phyloP scores from a whole-genome alignment of 495 filamentous ascomycete species.

The Trichodelitschia bisporula region DNA sequence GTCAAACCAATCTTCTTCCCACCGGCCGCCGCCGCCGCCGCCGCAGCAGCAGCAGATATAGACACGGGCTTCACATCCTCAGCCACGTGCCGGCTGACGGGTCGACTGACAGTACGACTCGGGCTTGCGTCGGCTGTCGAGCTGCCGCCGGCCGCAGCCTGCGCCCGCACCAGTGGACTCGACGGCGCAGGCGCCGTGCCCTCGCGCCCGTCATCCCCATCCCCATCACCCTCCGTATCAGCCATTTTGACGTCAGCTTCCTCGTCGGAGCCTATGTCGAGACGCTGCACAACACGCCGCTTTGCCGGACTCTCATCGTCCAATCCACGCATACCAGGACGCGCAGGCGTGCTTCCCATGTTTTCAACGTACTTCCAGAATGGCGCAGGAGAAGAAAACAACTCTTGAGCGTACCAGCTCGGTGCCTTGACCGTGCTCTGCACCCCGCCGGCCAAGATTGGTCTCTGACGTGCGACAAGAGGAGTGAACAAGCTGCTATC shows the following conservation, averaged over 20 bases:
- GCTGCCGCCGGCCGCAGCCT: no score
- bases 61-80: constrained; percentile 7
- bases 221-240: constrained; percentile 21
- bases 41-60: no score
- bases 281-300: constrained; percentile 96
- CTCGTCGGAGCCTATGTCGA: constrained; percentile 44
- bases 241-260: constrained; percentile 25
- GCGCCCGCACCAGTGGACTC: background rate
- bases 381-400: constrained; percentile 64
- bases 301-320: no score
- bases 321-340: no score
- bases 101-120: no score
- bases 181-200: background rate
- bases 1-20: background rate
- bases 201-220: constrained; percentile 1
- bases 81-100: no score
- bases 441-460: no score
- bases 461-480: no score
- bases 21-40: background rate
- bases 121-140: no score
- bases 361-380: constrained; percentile 73
- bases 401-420: no score
- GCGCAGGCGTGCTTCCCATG: constrained; percentile 82
- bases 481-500: no score
- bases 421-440: no score